Evolutionary conservation across 345 rosid genomes (phyloP).

Genomic region (Salix koriyanagi): DNA sequence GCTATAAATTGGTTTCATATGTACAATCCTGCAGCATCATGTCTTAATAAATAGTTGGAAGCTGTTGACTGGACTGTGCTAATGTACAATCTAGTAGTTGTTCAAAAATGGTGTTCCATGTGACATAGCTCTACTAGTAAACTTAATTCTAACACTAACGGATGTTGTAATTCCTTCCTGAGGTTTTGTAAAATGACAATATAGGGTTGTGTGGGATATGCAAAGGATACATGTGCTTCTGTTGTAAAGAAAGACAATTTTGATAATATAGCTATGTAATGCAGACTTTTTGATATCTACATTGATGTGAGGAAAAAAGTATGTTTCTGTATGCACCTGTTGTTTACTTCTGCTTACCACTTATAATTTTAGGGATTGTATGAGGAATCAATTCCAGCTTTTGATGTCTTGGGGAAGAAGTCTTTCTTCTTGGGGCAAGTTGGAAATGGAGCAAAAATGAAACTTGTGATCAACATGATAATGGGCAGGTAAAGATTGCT

Average conservation of each 20-base stretch:
- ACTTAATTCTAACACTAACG: too few relatives aligned
- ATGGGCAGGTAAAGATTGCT: slow-evolving; percentile 74
- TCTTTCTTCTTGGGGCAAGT: slow-evolving; percentile 81
- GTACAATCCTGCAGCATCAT: too few relatives aligned
- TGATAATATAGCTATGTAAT: background rate
- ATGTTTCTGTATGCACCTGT: background rate
- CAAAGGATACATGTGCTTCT: background rate
- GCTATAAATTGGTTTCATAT: background rate
- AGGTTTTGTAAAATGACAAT: background rate
- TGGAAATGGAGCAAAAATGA: slow-evolving; percentile 96
- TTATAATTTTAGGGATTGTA: slow-evolving; percentile 47
- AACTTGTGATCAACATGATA: slow-evolving; percentile 92
- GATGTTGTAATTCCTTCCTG: background rate
- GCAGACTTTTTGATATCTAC: background rate
- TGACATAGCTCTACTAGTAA: too few relatives aligned
- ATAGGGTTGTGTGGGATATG: background rate
- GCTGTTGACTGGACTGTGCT: too few relatives aligned
- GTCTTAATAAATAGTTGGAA: too few relatives aligned
- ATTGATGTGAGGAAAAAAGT: background rate
- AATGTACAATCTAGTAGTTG: too few relatives aligned
- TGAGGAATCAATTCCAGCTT: slow-evolving; percentile 74
- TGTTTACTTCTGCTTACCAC: slow-evolving; percentile 5
- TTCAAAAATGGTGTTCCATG: too few relatives aligned
- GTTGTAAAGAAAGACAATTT: background rate
- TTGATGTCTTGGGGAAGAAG: slow-evolving; percentile 79